Conservation (phyloP, 345 rosid genomes). For the Citrus sp. region DNA sequence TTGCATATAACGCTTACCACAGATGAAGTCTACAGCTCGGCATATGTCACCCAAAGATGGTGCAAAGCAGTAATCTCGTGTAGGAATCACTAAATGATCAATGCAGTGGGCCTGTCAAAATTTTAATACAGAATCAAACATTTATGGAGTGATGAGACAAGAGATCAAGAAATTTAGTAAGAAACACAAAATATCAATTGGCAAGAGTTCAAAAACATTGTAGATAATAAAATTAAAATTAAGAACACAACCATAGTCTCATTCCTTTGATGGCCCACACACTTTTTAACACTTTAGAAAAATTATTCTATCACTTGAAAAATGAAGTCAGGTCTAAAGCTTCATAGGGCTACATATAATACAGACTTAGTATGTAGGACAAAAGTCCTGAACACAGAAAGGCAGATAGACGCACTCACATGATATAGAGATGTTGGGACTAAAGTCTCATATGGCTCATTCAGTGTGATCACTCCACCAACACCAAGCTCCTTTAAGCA, state of each 20-base stretch:
- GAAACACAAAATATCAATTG: background rate
- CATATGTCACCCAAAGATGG: slow-evolving; percentile 76
- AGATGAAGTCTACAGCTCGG: slow-evolving; percentile 86
- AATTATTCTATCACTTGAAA: background rate
- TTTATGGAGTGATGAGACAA: background rate
- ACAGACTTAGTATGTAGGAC: background rate
- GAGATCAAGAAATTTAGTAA: background rate
- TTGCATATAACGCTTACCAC: slow-evolving; percentile 38
- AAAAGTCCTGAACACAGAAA: background rate
- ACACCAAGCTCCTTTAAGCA: slow-evolving; percentile 70
- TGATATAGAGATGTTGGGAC: slow-evolving; percentile 74
- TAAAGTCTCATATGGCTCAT: slow-evolving; percentile 84
- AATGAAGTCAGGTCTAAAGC: slow-evolving; percentile 53
- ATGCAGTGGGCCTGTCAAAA: slow-evolving; percentile 62
- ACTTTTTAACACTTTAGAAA: background rate
- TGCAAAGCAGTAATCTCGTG: slow-evolving; percentile 97
- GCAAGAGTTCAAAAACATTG: background rate
- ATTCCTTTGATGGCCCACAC: background rate
- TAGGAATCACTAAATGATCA: slow-evolving; percentile 92
- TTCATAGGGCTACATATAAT: slow-evolving; percentile 47
- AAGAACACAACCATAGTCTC: background rate
- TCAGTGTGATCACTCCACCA: slow-evolving; percentile 68
- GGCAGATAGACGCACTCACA: slow-evolving; percentile 28
- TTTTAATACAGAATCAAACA: slow-evolving; percentile 11
- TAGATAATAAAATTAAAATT: background rate